These are phyloP conservation scores for Coniochaeta sp. DNA, from an alignment of 2,329 filamentous ascomycete genomes.

Conservation along the genomic window DNA sequence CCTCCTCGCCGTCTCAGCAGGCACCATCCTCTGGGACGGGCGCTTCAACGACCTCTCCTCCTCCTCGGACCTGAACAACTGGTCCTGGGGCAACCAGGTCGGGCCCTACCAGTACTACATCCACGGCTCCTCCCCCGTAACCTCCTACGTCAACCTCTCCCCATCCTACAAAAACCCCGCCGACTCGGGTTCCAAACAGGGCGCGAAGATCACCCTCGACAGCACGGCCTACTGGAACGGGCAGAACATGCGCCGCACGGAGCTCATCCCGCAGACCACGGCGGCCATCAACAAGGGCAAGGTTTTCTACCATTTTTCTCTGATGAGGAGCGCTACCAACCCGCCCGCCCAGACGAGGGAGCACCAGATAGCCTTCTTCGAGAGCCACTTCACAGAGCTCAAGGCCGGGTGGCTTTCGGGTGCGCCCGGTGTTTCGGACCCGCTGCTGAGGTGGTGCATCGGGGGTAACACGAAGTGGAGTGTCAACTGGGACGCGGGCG, in stretches of 20 bases:
- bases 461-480: constrained; percentile 52
- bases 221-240: constrained; percentile 59
- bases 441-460: constrained; percentile 55
- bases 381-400: constrained; percentile 64
- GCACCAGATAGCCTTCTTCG: constrained; percentile 54
- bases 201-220: constrained; percentile 56
- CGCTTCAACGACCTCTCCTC: constrained; percentile 48
- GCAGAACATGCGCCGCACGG: constrained; percentile 61
- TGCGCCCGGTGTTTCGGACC: constrained; percentile 27
- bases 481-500: constrained; percentile 46
- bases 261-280: constrained; percentile 60
- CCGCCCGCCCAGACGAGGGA: constrained; percentile 51
- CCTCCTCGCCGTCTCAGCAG: constrained; percentile 21
- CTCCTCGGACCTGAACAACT: constrained; percentile 45
- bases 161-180: constrained; percentile 53
- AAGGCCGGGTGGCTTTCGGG: constrained; percentile 54
- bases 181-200: constrained; percentile 50
- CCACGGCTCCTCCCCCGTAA: constrained; percentile 48
- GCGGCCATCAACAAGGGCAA: constrained; percentile 54
- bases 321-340: constrained; percentile 48
- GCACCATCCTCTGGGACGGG: constrained; percentile 52
- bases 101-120: constrained; percentile 67
- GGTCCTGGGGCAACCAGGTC: constrained; percentile 57
- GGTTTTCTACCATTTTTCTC: constrained; percentile 62
- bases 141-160: constrained; percentile 52